These are phyloP conservation scores for Candida neerlandica DNA, from an alignment of 1,139 yeast genomes.

Conservation along the genomic window DNA sequence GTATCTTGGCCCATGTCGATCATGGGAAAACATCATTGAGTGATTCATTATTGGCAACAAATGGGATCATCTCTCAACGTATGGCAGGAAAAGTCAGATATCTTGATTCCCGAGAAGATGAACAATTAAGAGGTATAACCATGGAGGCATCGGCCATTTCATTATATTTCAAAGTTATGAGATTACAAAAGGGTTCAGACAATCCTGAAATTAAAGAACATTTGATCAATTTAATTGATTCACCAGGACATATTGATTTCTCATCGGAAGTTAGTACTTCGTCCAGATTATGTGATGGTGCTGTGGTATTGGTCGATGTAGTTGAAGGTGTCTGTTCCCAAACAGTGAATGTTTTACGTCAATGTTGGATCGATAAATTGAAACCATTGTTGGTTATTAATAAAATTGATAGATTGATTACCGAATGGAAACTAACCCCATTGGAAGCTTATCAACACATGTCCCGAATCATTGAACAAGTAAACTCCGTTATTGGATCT, in stretches of 20 bases:
- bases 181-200: slow-evolving; percentile 35
- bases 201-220: slow-evolving; percentile 65
- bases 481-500: slow-evolving; percentile 91
- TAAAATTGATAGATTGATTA: slow-evolving; percentile 84
- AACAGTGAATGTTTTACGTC: slow-evolving; percentile 91
- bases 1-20: slow-evolving; percentile 97
- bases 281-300: slow-evolving; percentile 94
- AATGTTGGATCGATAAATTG: slow-evolving; percentile 92
- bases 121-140: slow-evolving; percentile 93
- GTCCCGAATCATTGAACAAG: slow-evolving; percentile 81
- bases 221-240: slow-evolving; percentile 88
- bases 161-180: slow-evolving; percentile 70
- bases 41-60: slow-evolving; percentile 89
- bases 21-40: slow-evolving; percentile 97
- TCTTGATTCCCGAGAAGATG: slow-evolving; percentile 93
- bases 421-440: slow-evolving; percentile 82
- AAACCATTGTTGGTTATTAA: slow-evolving; percentile 90
- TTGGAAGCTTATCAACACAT: slow-evolving; percentile 84
- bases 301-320: slow-evolving; percentile 91
- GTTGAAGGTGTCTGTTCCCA: slow-evolving; percentile 99
- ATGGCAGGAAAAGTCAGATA: slow-evolving; percentile 95
- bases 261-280: slow-evolving; percentile 96
- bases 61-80: slow-evolving; percentile 92
- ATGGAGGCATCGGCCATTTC: slow-evolving; percentile 97
- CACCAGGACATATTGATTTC: slow-evolving; percentile 98